Conservation (phyloP, 306 rosid genomes). For the Lathyrus sativus region DNA sequence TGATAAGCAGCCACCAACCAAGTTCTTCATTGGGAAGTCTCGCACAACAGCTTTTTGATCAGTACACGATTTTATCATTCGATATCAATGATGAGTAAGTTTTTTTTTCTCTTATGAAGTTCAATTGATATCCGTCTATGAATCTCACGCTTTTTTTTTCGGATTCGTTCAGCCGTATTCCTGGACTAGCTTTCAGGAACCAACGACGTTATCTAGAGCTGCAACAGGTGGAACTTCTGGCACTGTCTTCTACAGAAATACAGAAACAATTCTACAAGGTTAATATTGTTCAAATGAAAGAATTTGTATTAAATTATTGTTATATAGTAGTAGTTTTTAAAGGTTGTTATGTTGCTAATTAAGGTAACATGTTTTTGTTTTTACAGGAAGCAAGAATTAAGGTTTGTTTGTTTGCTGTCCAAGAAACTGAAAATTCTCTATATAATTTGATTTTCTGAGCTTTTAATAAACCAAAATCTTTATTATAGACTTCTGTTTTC, state of each 20-base stretch:
- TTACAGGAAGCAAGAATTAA: conserved; percentile 87
- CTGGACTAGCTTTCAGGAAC: conserved; percentile 69
- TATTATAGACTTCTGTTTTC: conserved; percentile 65
- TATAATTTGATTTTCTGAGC: background rate
- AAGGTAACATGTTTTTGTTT: conserved; percentile 4
- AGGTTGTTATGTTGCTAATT: conserved; percentile 4
- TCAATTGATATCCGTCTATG: background rate
- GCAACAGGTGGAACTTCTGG: conserved; percentile 59
- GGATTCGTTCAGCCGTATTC: conserved; percentile 56
- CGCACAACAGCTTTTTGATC: conserved; percentile 58
- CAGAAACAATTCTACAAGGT: conserved; percentile 72
- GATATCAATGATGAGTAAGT: conserved; percentile 63
- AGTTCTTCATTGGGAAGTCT: conserved; percentile 59
- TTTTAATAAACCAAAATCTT: conserved; percentile 31
- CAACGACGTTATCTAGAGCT: conserved; percentile 54
- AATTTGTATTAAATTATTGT: background rate
- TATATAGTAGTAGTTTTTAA: background rate
- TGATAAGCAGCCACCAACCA: conserved; percentile 44
- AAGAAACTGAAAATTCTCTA: conserved; percentile 9
- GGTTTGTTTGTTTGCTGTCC: conserved; percentile 51
- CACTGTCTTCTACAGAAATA: conserved; percentile 48
- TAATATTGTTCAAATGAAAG: conserved; percentile 17
- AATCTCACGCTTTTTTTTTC: background rate
- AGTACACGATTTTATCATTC: conserved; percentile 48
- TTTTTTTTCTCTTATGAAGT: background rate